Evolutionary conservation across 1,284 basidiomycete species (phyloP).

Genomic region (Exobasidium cylindrosporum): DNA sequence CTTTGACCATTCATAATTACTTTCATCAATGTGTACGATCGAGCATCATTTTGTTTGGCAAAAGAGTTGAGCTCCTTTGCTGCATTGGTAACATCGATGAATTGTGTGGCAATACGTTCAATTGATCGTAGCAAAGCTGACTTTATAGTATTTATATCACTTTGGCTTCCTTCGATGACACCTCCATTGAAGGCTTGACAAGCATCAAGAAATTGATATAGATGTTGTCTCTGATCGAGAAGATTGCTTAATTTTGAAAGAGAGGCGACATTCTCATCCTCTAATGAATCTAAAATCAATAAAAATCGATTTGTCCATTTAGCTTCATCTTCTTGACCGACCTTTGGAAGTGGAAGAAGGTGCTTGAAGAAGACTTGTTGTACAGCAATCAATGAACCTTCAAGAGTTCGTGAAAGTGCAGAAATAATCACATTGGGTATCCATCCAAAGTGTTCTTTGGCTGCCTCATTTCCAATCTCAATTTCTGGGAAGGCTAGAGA

Average conservation of each 20-base stretch:
- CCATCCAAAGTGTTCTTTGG: conserved; percentile 83
- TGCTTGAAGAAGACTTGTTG: conserved; percentile 64
- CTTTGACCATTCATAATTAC: conserved; percentile 77
- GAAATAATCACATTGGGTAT: conserved; percentile 75
- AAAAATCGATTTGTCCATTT: conserved; percentile 83
- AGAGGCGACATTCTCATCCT: conserved; percentile 60
- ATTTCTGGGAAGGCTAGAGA: conserved; percentile 82
- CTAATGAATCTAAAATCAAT: conserved; percentile 70
- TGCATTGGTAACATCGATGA: conserved; percentile 68
- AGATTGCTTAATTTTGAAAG: conserved; percentile 61
- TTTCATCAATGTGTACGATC: conserved; percentile 79
- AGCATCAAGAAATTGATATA: conserved; percentile 34
- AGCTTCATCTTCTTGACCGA: conserved; percentile 62
- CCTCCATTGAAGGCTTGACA: conserved; percentile 59
- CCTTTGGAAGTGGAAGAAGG: conserved; percentile 80
- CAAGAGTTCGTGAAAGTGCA: conserved; percentile 44
- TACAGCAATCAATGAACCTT: conserved; percentile 6
- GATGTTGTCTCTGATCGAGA: conserved; percentile 21
- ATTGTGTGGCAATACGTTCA: conserved; percentile 17
- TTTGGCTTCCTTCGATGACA: conserved; percentile 69
- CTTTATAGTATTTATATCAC: conserved; percentile 55
- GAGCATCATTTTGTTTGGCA: conserved; percentile 78
- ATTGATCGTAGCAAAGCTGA: conserved; percentile 29
- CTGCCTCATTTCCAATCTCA: conserved; percentile 75
- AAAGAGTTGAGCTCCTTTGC: conserved; percentile 76